Evolutionary conservation across 768 basidiomycete species (phyloP).

Genomic region (Candolleomyces eurysporus): DNA sequence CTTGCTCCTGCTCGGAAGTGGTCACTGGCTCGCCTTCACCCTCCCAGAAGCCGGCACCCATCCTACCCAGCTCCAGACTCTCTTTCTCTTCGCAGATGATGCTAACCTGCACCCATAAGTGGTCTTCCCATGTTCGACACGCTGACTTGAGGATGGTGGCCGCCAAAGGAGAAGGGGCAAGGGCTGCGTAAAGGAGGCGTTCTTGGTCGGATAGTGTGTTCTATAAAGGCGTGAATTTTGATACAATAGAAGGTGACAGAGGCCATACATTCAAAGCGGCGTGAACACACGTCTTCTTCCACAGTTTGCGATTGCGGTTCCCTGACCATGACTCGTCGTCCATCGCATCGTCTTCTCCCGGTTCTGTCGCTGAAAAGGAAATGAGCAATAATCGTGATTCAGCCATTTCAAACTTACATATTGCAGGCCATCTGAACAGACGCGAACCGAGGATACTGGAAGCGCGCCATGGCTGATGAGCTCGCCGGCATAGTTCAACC

Average conservation of each 20-base stretch:
- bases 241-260: not conserved
- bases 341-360: constrained; percentile 45
- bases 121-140: constrained; percentile 92
- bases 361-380: constrained; percentile 29
- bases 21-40: constrained; percentile 35
- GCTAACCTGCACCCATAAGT: constrained; percentile 88
- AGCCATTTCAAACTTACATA: constrained; percentile 47
- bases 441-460: constrained; percentile 84
- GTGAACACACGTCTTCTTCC: constrained; percentile 84
- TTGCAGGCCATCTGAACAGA: constrained; percentile 71
- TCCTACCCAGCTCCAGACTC: constrained; percentile 60
- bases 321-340: constrained; percentile 63
- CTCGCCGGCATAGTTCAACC: constrained; percentile 73
- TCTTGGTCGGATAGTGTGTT: constrained; percentile 64
- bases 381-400: not conserved
- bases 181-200: constrained; percentile 84
- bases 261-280: constrained; percentile 71
- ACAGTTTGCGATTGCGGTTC: constrained; percentile 73
- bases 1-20: constrained; percentile 42
- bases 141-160: constrained; percentile 63
- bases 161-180: constrained; percentile 72
- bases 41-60: constrained; percentile 85
- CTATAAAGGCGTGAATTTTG: constrained; percentile 29
- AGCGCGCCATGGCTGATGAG: constrained; percentile 90
- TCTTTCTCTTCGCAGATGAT: constrained; percentile 80